These are phyloP conservation scores for Luzula sylvatica DNA, from an alignment of 176 grass and related monocot genomes.

Conservation along the genomic window DNA sequence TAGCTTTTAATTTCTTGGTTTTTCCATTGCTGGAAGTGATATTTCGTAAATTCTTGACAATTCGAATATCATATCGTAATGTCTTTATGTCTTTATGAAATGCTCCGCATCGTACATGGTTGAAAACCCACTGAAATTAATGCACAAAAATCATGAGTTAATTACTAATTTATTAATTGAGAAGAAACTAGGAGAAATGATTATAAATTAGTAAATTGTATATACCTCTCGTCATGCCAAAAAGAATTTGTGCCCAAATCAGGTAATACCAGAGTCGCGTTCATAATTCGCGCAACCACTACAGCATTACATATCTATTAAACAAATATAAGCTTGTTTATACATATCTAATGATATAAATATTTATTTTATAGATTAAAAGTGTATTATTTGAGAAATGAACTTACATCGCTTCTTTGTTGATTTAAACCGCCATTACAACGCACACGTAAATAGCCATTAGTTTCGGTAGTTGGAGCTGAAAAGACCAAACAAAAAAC, in stretches of 20 bases:
- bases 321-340: conserved; percentile 6
- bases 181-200: no score
- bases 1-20: conserved; percentile 79
- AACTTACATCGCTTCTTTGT: conserved; percentile 81
- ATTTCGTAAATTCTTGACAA: conserved; percentile 72
- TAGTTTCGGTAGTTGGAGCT: conserved; percentile 73
- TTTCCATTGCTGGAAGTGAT: conserved; percentile 64
- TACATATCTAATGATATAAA: background rate
- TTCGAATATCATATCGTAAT: conserved; percentile 81
- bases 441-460: conserved; percentile 75
- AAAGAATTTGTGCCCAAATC: conserved; percentile 97
- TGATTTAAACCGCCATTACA: conserved; percentile 98
- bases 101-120: conserved; percentile 96
- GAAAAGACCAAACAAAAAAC: conserved; percentile 28
- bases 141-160: conserved; percentile 2
- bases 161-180: no score
- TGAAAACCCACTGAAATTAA: conserved; percentile 68
- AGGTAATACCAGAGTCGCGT: conserved; percentile 86
- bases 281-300: conserved; percentile 93
- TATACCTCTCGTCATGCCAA: conserved; percentile 92
- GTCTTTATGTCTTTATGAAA: conserved; percentile 55
- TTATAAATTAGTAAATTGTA: conserved; percentile 9
- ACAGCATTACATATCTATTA: conserved; percentile 98
- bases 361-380: conserved; percentile 3
- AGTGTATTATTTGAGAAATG: conserved; percentile 4